phyloP scores from a whole-genome alignment of 2,329 filamentous ascomycete genomes.

The Emericellopsis cladophorae region DNA sequence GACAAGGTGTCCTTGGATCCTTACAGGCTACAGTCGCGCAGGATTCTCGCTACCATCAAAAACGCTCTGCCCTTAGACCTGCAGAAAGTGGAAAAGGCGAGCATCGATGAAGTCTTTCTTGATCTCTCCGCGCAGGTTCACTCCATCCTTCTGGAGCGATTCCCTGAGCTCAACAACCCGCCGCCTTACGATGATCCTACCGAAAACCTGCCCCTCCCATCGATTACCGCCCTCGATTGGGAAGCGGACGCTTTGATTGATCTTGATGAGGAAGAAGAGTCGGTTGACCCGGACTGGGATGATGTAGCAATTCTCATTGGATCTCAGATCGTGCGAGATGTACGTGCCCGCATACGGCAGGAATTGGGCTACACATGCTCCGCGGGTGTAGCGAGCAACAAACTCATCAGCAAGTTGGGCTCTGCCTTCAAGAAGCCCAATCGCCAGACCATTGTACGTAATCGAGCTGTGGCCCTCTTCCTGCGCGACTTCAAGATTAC shows the following conservation, averaged over 20 bases:
- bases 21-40: conserved; percentile 74
- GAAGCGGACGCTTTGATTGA: conserved; percentile 70
- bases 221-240: conserved; percentile 65
- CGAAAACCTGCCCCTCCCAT: conserved; percentile 59
- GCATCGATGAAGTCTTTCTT: conserved; percentile 91
- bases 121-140: conserved; percentile 83
- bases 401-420: conserved; percentile 89
- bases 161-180: conserved; percentile 53
- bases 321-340: conserved; percentile 72
- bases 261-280: conserved; percentile 64
- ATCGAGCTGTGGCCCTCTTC: conserved; percentile 69
- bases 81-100: conserved; percentile 80
- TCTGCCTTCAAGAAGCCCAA: conserved; percentile 90
- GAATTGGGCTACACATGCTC: conserved; percentile 82
- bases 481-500: conserved; percentile 81
- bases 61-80: conserved; percentile 51
- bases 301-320: conserved; percentile 79
- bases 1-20: conserved; percentile 93
- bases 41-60: conserved; percentile 70
- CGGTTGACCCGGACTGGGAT: conserved; percentile 87
- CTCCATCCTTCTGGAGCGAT: conserved; percentile 59
- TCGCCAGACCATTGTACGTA: conserved; percentile 85
- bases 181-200: conserved; percentile 63
- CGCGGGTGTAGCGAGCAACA: conserved; percentile 78
- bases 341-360: conserved; percentile 57